Base-by-base conservation (phyloP, 1,284 basidiomycete species). In the Singerocomus rubriflavus region DNA sequence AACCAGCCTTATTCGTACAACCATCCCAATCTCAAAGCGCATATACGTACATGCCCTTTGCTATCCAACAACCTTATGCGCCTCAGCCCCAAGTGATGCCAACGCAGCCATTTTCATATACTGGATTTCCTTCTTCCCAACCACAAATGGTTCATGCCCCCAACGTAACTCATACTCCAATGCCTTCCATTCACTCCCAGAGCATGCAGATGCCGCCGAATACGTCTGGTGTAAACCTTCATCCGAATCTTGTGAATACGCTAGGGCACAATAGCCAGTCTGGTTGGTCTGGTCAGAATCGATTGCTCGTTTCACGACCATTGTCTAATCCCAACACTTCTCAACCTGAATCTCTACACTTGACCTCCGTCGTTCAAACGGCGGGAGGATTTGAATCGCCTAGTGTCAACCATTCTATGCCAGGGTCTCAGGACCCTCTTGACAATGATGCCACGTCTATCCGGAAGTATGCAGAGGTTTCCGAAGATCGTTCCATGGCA, bases 231-330 rank as follows among this genome's bases (percentile, higher is more conserved):
- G 35, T 41, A 25, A 67, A 60, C 31, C 34, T 54, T 36, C 63
- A 63, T 17, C 51, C 51, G 16, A 63, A 63, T 50, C 47, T 65
- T 43, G 62, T 63, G 17, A 52, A n/a, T n/a, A n/a, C n/a, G n/a
- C n/a, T n/a, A n/a, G n/a, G n/a, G n/a, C n/a, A n/a, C n/a, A n/a
- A n/a, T n/a, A n/a, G n/a, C n/a, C 64, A 65, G 7, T 50, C 61
- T 45, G 51, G 44, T 13, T 52, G 60, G 56, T 41, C 58, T 37
- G 40, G 54, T 44, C 63, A 54, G 39, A 64, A 47, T 51, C 57
- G 59, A 49, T 21, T 51, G 4, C 44, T 61, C 11, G 13, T 26
- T 33, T 51, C 59, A 37, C 66, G 67, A 46, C 33, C 45, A 10
- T 37, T 50, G 14, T 17, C 9, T 32, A 51, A 53, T 54, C n/a